A percentile compares a stretch with the other conserved stretches of the same genome.
Conservation (phyloP, 371 early-diverging fungal genomes). For the Zychaea mexicana region DNA sequence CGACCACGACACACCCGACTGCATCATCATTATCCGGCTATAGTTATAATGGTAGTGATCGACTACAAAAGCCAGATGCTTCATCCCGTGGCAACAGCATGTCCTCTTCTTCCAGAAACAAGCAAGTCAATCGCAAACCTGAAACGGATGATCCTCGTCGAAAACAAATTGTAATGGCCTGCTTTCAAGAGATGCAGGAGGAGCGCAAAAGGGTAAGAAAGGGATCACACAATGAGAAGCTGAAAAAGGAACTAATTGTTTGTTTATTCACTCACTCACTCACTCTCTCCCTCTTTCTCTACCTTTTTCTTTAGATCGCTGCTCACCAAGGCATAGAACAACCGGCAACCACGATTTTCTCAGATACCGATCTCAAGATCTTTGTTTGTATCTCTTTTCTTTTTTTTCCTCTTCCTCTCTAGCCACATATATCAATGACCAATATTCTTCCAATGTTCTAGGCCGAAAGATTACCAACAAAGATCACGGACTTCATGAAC, state of each 20-base stretch:
- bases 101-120: not conserved
- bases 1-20: too few relatives aligned
- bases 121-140: not conserved
- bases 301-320: too few relatives aligned
- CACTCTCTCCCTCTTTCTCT: too few relatives aligned
- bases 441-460: not conserved
- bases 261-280: too few relatives aligned
- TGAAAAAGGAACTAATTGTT: not conserved
- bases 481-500: slow-evolving; percentile 1
- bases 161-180: not conserved
- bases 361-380: not conserved
- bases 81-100: not conserved
- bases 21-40: too few relatives aligned
- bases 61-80: not conserved
- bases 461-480: not conserved
- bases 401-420: not conserved
- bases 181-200: not conserved
- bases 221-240: not conserved
- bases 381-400: not conserved
- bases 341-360: not conserved
- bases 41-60: too few relatives aligned
- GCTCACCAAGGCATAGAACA: not conserved
- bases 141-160: not conserved
- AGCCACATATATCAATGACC: not conserved
- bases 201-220: too few relatives aligned